Evolutionary conservation across 2,329 filamentous ascomycete genomes (phyloP), one percentile per base, ranked within the genome.

Genomic region (Pochonia chlamydosporia): DNA sequence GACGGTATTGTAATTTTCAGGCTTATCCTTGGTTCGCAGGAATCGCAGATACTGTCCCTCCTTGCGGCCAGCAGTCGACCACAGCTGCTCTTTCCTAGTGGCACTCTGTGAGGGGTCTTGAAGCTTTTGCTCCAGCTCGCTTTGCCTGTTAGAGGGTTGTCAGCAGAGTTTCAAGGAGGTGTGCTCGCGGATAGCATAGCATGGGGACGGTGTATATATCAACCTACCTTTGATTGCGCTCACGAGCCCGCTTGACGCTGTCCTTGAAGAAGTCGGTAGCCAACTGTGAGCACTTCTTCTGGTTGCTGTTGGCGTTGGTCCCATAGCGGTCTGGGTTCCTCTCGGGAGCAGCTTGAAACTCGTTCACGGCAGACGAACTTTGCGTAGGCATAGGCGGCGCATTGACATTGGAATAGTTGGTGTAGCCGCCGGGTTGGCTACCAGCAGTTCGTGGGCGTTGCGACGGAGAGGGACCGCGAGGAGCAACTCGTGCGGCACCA

Each of bases 181-280:
- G 9, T 6, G 26, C 4, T 7, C 10, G 5, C 9, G n/a, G n/a
- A n/a, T n/a, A n/a, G n/a, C n/a, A n/a, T n/a, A n/a, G n/a, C n/a
- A n/a, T n/a, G n/a, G n/a, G n/a, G n/a, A n/a, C n/a, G n/a, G 18
- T 28, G 28, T 14, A 23, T 20, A 18, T 9, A 21, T 11, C 9
- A 31, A 64, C 78, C 58, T 71, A 95, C 91, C 91, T 87, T 68
- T 95, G 84, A 67, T 99, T 99, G 49, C 93, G 84, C 71, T 97
- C 93, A 57, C 92, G 82, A 44, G 93, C 93, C 59, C 93, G 83
- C 75, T 96, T 92, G 47, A 99, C 95, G 65, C 92, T 97, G 69
- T 99, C 92, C 70, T 95, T 95, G 81, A 97, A 99, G 74, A 97
- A 97, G 58, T 93, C 90, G 48, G 86, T 82, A 33, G 95, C 87